Conservation (phyloP, 2,329 filamentous ascomycete genomes). For the Ceratocystis lukuohia region DNA sequence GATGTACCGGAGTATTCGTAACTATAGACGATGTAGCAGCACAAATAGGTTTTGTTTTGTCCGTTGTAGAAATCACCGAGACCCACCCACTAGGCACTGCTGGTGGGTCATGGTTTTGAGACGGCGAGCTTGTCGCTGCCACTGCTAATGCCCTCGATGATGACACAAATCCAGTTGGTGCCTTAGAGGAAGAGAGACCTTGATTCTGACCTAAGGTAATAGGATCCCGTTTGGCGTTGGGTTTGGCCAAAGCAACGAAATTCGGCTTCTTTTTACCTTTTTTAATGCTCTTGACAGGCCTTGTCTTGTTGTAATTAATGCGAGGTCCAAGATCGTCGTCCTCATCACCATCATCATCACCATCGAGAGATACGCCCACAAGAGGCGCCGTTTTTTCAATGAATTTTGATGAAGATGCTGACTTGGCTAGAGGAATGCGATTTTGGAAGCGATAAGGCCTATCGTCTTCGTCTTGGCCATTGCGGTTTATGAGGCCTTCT, state of each 20-base stretch:
- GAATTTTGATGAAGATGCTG: not conserved
- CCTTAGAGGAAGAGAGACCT: not conserved
- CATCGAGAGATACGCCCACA: conserved; percentile 27
- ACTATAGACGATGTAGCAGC: not conserved
- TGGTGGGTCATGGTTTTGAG: conserved; percentile 7
- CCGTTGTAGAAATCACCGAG: not conserved
- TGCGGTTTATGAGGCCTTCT: not conserved
- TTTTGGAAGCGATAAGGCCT: conserved; percentile 39
- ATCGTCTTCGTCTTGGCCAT: not conserved
- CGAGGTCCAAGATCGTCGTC: conserved; percentile 29
- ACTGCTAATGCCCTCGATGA: not conserved
- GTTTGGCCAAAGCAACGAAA: not conserved
- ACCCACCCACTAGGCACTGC: conserved; percentile 13
- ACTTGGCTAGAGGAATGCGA: conserved; percentile 18
- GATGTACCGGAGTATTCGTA: not conserved
- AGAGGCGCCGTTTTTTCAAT: conserved; percentile 32
- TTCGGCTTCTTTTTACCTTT: conserved; percentile 36
- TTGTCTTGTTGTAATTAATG: conserved; percentile 20
- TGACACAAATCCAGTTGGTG: conserved; percentile 12
- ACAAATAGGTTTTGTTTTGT: not conserved
- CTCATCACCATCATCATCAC: conserved; percentile 35
- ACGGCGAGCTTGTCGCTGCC: not conserved
- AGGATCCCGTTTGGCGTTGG: conserved; percentile 7
- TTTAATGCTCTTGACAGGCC: conserved; percentile 29
- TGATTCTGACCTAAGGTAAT: not conserved